Evolutionary conservation across 352 stramenopile species (phyloP), one percentile per base, ranked within the genome.

Genomic region (Phytophthora fragariaefolia): DNA sequence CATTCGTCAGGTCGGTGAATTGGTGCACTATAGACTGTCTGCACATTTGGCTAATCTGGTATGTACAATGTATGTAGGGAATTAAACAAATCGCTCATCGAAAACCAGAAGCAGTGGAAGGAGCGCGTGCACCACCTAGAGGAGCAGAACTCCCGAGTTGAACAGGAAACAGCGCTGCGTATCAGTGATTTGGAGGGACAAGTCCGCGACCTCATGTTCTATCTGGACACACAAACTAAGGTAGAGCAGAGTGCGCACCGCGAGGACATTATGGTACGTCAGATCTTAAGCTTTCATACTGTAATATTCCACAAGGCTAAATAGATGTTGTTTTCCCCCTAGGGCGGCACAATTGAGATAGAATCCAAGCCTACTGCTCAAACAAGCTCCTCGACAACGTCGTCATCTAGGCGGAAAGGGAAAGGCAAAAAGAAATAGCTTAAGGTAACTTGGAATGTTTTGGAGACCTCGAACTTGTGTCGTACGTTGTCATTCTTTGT

Each of bases 51-150:
- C 30, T 73, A 28, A 58, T 51, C n/a, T 18, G 17, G 8, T 52
- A 10, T 52, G 18, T 51, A 34, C 49, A 47, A 0, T 73, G 15
- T 9, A 20, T 50, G 23, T 51, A 93, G 83, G 49, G 90, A 96
- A 56, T 71, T 96, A 15, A 96, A 96, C 67, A 94, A 93, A 70
- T 93, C 85, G 6, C 65, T 96, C 49, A 90, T 95, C 32, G 85
- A 96, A 63, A 95, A 96, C 56, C 87, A 97, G 49, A 86, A 93
- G 61, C 82, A 94, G 61, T 96, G 87, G 87, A 95, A 96, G 57
- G 86, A 93, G 66, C 87, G 84, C 17, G 82, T 96, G 17, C 74
- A 71, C 15, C 27, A 73, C 6, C 63, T 93, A 57, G 85, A 96
- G 66, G 85, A 94, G 26, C 70, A 92, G 53, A 91, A 87, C 30